phyloP scores from a whole-genome alignment of 495 filamentous ascomycete genomes.

The Pseudoneurospora amorphoporcata region DNA sequence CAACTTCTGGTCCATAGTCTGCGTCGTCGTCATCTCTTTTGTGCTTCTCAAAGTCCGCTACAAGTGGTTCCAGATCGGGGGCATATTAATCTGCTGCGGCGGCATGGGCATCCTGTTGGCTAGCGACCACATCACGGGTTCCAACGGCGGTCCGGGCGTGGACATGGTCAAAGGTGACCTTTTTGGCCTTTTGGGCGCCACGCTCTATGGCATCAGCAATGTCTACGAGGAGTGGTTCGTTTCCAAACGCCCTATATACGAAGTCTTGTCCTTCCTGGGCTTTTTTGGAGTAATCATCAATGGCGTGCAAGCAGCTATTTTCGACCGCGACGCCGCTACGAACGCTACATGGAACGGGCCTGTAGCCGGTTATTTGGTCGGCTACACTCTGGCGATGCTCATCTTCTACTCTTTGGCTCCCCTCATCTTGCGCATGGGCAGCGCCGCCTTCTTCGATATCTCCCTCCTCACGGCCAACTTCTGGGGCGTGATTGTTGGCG shows the following conservation, averaged over 20 bases:
- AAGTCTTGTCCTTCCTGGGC: slow-evolving; percentile 84
- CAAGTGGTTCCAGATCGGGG: slow-evolving; percentile 67
- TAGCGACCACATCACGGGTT: slow-evolving; percentile 71
- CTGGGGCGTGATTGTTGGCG: slow-evolving; percentile 88
- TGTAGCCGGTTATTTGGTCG: slow-evolving; percentile 71
- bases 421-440: slow-evolving; percentile 75
- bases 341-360: slow-evolving; percentile 55
- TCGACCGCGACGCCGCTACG: slow-evolving; percentile 66
- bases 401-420: slow-evolving; percentile 85
- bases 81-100: slow-evolving; percentile 83
- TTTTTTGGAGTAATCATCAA: slow-evolving; percentile 88
- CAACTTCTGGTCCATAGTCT: slow-evolving; percentile 97
- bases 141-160: slow-evolving; percentile 49
- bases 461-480: slow-evolving; percentile 90
- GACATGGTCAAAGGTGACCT: slow-evolving; percentile 85
- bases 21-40: slow-evolving; percentile 81
- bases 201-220: slow-evolving; percentile 86
- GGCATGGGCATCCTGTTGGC: slow-evolving; percentile 85
- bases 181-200: slow-evolving; percentile 79
- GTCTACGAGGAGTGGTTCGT: slow-evolving; percentile 90
- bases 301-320: slow-evolving; percentile 79
- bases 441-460: slow-evolving; percentile 94
- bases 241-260: slow-evolving; percentile 75
- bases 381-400: slow-evolving; percentile 72
- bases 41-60: slow-evolving; percentile 78